Base-by-base conservation (phyloP, 2,329 filamentous ascomycete genomes). In the Myotisia sp. region DNA sequence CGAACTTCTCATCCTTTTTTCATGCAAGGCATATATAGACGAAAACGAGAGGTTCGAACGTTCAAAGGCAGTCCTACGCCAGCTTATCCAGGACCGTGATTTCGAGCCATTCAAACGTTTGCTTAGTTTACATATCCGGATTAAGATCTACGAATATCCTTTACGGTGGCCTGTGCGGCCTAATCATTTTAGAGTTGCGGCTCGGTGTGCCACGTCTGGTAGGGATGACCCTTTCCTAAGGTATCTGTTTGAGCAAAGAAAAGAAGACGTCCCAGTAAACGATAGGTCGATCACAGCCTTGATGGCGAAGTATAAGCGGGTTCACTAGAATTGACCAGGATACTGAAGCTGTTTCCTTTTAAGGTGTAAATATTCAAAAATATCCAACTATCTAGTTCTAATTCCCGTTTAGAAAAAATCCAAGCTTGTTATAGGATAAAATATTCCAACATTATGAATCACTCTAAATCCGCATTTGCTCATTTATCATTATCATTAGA, bases 1-100 rank as follows among this genome's bases (percentile, higher is more conserved):
- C 4, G 50, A 55, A 17, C 51, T 63, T 6, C 47, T 64, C 2
- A 44, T 52, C 9, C 39, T 63, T 0, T 41, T 64, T 1, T 48
- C 54, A 1, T 37, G 40, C 9, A 50, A 53, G 18, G 54, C 56
- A 4, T 59, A 55, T 23, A 46, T 60, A n/a, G 56, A 60, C 32
- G 51, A 53, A 14, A 50, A 58, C 20, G 40, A 47, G 21, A 38
- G 33, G 3, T 44, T 41, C 5, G 38, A 48, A 1, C 51, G 58
- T 5, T 55, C 55, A 1, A 47, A 47, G 12, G 44, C 44, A 1
- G 46, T 56, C 3, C 45, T 59, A 2, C 45, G 49, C 4, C 44
- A 50, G 28, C 41, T 59, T 23, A 59, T 61, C 33, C 46, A 51
- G 13, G 48, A 47, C n/a, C 48, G 56, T 1, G 47, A 54, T 17